These are phyloP conservation scores for Brassica hybrid DNA, from an alignment of 441 rosid species.

Conservation along the genomic window DNA sequence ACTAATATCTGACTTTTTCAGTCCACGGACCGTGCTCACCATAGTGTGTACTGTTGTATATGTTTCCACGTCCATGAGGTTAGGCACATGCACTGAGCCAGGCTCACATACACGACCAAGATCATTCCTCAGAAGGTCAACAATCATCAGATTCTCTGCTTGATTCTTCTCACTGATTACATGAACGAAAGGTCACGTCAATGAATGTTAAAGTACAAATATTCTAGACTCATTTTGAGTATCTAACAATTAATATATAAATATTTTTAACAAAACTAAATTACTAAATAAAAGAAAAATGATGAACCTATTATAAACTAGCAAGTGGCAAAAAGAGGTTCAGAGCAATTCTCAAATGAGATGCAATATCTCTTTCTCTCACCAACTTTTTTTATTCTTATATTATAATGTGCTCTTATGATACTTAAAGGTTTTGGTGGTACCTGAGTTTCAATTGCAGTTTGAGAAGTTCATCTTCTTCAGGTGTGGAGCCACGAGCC, in stretches of 20 bases:
- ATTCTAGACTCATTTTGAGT: too few relatives aligned
- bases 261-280: too few relatives aligned
- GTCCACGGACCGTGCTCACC: conserved; percentile 92
- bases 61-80: conserved; percentile 94
- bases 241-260: too few relatives aligned
- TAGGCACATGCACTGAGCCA: conserved; percentile 90
- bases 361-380: too few relatives aligned
- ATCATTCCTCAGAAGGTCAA: conserved; percentile 94
- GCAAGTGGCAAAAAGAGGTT: too few relatives aligned
- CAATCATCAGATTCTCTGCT: conserved; percentile 98
- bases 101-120: conserved; percentile 92
- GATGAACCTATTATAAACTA: too few relatives aligned
- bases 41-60: conserved; percentile 97
- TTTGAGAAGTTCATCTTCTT: conserved; percentile 73
- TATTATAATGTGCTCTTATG: too few relatives aligned
- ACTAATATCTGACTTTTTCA: conserved; percentile 60
- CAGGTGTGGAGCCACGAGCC: conserved; percentile 77
- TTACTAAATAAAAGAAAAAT: too few relatives aligned
- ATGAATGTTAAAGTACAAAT: too few relatives aligned
- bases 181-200: not conserved
- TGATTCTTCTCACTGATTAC: conserved; percentile 88
- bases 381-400: too few relatives aligned
- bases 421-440: not conserved
- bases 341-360: too few relatives aligned
- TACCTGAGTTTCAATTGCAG: conserved; percentile 79